Evolutionary conservation across 2,329 filamentous ascomycete species (phyloP), one percentile per base, ranked within the genome.

Genomic region (Pyricularia sp.): DNA sequence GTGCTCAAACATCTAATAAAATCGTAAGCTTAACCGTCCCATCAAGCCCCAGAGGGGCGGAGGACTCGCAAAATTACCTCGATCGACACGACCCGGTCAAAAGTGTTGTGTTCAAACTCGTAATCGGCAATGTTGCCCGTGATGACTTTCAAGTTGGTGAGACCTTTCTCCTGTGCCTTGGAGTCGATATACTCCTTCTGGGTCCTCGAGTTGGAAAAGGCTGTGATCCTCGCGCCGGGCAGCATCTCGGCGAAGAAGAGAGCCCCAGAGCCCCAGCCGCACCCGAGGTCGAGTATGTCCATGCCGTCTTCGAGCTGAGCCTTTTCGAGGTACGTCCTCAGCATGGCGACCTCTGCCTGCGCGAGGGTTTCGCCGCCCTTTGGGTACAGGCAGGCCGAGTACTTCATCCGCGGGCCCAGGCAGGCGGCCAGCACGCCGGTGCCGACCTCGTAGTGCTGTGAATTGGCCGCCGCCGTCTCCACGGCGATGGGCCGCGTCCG

Each of bases 361-460:
- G 78, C 86, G 64, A 89, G 74, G n/a, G 81, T 87, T 75, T 87
- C 83, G 66, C 77, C 76, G 19, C 84, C 85, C 66, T 81, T 82
- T 4, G 83, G 82, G 72, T 90, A 90, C 70, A 88, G 76, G 72
- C 84, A 88, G 68, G 78, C 81, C n/a, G 82, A 86, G 73, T 89
- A 90, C 79, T 90, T 90, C 86, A 90, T 89, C 65, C 86, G 77
- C 4, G 85, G 84, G 0, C 88, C 88, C 13, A 90, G 75, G 72
- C 81, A 85, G 31, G 81, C 82, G 31, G 76, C 74, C 55, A 90
- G 73, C 28, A 89, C 83, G 3, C 84, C 84, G 0, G 87, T 88
- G 53, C 84, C 85, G 55, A 90, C 87, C 75, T 90, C 87, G 71
- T 90, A 90, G 74, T 90, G 87, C 78, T 90, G 87, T 70, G 82